Evolutionary conservation across 768 basidiomycete species (phyloP).

Genomic region (Kwoniella sp.): DNA sequence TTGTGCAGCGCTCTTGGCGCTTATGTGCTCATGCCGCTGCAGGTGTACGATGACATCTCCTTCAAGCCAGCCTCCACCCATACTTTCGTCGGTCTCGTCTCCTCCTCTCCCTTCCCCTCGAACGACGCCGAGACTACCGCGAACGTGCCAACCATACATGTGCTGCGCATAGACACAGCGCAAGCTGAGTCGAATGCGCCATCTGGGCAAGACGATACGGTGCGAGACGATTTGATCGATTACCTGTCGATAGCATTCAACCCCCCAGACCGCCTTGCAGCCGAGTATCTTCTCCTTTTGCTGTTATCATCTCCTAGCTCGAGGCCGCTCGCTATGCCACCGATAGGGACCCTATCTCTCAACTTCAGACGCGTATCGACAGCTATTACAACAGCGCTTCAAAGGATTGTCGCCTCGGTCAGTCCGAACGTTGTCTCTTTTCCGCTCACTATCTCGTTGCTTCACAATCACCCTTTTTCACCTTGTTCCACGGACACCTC

Average conservation of each 20-base stretch:
- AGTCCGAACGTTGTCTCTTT: slow-evolving; percentile 25
- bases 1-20: background rate
- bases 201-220: background rate
- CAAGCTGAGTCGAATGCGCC: background rate
- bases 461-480: slow-evolving; percentile 31
- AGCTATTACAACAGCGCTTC: background rate
- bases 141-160: slow-evolving; percentile 42
- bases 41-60: slow-evolving; percentile 45
- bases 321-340: slow-evolving; percentile 26
- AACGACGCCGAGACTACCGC: slow-evolving; percentile 17
- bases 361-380: slow-evolving; percentile 28
- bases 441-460: slow-evolving; percentile 30
- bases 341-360: slow-evolving; percentile 42
- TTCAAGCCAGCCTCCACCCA: slow-evolving; percentile 41
- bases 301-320: slow-evolving; percentile 36
- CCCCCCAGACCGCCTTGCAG: slow-evolving; percentile 33
- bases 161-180: slow-evolving; percentile 14
- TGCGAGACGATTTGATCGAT: slow-evolving; percentile 27
- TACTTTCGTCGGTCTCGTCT: slow-evolving; percentile 43
- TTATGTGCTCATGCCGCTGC: too few relatives aligned
- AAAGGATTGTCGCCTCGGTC: slow-evolving; percentile 12
- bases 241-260: slow-evolving; percentile 31
- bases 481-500: slow-evolving; percentile 23
- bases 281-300: slow-evolving; percentile 33
- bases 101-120: slow-evolving; percentile 34